Evolutionary conservation across 371 early-diverging fungal species (phyloP).

Genomic region (Capillidium heterosporum): DNA sequence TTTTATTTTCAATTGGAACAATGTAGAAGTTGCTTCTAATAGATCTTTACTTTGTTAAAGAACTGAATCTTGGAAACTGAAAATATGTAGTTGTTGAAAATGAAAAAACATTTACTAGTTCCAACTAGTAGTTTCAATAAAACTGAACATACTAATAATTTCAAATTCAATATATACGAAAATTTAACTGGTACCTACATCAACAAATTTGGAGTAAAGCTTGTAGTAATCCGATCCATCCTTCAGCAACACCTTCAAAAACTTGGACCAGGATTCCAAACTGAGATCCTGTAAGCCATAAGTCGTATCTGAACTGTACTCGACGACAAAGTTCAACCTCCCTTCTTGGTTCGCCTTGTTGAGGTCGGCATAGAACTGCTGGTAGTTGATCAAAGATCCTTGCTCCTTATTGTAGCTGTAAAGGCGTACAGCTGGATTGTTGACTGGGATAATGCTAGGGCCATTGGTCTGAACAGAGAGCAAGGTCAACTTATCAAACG

Average conservation of each 20-base stretch:
- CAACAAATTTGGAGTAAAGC: not conserved
- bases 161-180: no score
- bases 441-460: constrained; percentile 25
- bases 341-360: constrained; percentile 16
- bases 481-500: not conserved
- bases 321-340: constrained; percentile 15
- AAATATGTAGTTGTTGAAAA: no score
- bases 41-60: no score
- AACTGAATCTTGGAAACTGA: no score
- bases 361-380: constrained; percentile 29
- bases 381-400: constrained; percentile 22
- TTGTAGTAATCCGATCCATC: not conserved
- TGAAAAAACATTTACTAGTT: no score
- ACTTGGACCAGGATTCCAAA: not conserved
- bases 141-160: no score
- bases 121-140: no score
- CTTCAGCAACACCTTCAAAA: constrained; percentile 2
- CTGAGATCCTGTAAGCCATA: constrained; percentile 17
- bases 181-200: no score
- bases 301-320: constrained; percentile 21
- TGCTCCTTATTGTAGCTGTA: constrained; percentile 18
- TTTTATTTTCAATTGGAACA: no score
- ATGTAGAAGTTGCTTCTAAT: no score
- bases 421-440: constrained; percentile 29
- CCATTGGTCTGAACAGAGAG: constrained; percentile 18